phyloP scores from a whole-genome alignment of 495 filamentous ascomycete species.

The Pseudevernia furfuracea region DNA sequence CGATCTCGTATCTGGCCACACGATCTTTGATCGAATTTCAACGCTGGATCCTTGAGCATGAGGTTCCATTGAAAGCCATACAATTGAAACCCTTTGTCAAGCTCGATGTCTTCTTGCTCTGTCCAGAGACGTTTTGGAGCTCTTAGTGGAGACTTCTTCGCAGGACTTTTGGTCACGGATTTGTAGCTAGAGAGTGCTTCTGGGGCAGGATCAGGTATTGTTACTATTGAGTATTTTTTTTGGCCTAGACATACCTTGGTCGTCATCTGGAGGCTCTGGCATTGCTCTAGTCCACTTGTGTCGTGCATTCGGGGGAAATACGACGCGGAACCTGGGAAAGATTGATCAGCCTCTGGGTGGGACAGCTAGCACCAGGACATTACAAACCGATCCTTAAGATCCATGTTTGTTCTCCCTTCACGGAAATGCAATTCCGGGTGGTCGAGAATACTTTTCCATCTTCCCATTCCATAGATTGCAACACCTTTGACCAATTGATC shows the following conservation, averaged over 20 bases:
- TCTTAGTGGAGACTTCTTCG: constrained; percentile 17
- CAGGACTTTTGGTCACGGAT: constrained; percentile 43
- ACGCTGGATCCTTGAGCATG: constrained; percentile 63
- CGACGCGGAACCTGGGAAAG: constrained; percentile 25
- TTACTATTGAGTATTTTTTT: background rate
- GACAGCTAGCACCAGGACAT: constrained; percentile 3
- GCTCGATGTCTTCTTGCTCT: constrained; percentile 64
- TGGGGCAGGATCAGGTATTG: background rate
- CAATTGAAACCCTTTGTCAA: constrained; percentile 64
- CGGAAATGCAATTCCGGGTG: constrained; percentile 69
- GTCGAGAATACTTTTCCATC: constrained; percentile 79
- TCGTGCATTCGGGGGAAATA: constrained; percentile 15
- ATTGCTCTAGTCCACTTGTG: constrained; percentile 14
- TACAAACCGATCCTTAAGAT: constrained; percentile 70
- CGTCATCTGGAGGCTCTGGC: constrained; percentile 6
- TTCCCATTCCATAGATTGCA: constrained; percentile 72
- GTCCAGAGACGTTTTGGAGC: constrained; percentile 56
- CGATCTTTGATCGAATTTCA: constrained; percentile 57
- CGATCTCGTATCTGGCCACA: constrained; percentile 78
- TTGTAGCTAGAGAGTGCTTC: constrained; percentile 42
- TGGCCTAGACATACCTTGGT: constrained; percentile 2
- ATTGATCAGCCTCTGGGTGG: constrained; percentile 14
- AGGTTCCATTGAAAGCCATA: constrained; percentile 76
- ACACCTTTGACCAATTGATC: constrained; percentile 69
- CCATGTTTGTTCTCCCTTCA: constrained; percentile 58